Evolutionary conservation across 2,329 filamentous ascomycete species (phyloP).

Genomic region (Xylaria arbuscula): DNA sequence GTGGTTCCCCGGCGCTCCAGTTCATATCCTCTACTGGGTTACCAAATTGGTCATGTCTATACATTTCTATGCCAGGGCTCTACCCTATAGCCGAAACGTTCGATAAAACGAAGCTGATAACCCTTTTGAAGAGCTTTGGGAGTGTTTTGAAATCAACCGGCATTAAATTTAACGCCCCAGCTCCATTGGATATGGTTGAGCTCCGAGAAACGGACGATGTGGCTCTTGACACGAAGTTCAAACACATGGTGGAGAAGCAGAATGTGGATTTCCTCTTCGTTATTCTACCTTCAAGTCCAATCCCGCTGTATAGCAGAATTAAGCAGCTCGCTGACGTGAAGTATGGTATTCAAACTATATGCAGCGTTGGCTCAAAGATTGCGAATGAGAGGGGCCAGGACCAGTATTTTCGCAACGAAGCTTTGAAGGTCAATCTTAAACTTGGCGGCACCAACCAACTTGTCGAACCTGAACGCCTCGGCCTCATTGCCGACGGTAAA

Average conservation of each 20-base stretch:
- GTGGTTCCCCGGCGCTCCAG: neutral
- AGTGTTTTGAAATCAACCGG: neutral
- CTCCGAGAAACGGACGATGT: neutral
- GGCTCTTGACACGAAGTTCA: neutral
- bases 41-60: slow-evolving; percentile 5
- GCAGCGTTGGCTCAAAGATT: slow-evolving; percentile 64
- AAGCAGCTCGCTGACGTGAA: slow-evolving; percentile 68
- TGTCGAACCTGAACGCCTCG: slow-evolving; percentile 59
- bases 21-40: neutral
- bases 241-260: neutral
- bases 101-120: neutral
- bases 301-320: slow-evolving; percentile 64
- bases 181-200: neutral
- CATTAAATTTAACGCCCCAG: neutral
- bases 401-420: slow-evolving; percentile 65
- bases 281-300: slow-evolving; percentile 57
- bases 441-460: slow-evolving; percentile 69
- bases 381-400: slow-evolving; percentile 41
- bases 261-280: slow-evolving; percentile 67
- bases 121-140: neutral
- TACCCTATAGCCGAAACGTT: neutral
- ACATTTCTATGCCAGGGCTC: slow-evolving; percentile 2
- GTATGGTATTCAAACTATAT: slow-evolving; percentile 69
- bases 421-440: slow-evolving; percentile 75
- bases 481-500: slow-evolving; percentile 63